Evolutionary conservation across 2,329 filamentous ascomycete genomes (phyloP).

Genomic region (Emydomyces testavorans): DNA sequence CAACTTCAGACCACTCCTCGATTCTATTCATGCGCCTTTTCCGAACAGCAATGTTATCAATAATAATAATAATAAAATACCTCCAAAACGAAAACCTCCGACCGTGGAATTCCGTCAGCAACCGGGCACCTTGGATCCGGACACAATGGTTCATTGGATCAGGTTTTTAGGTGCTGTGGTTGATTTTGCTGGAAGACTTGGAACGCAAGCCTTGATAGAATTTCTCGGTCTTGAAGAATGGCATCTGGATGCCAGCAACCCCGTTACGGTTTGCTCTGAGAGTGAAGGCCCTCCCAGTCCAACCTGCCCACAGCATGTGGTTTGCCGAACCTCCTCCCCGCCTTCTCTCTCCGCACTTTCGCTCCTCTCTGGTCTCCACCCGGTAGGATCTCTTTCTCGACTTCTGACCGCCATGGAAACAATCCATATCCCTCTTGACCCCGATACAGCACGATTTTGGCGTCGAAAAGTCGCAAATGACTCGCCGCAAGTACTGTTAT

Average conservation of each 20-base stretch:
- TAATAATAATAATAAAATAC: background rate
- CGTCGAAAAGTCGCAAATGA: slow-evolving; percentile 8
- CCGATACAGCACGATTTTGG: slow-evolving; percentile 14
- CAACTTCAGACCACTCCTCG: slow-evolving; percentile 16
- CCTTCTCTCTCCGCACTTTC: slow-evolving; percentile 8
- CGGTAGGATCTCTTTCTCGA: slow-evolving; percentile 14
- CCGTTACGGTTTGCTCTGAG: background rate
- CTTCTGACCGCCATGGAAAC: slow-evolving; percentile 14
- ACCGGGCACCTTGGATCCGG: slow-evolving; percentile 13
- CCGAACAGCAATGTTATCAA: background rate
- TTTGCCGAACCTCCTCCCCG: background rate
- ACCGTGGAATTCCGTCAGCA: slow-evolving; percentile 16
- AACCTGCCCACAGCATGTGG: background rate
- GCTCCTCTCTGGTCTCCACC: slow-evolving; percentile 9
- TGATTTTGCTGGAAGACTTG: slow-evolving; percentile 14
- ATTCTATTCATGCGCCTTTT: background rate
- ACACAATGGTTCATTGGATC: slow-evolving; percentile 16
- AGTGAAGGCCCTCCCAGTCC: background rate
- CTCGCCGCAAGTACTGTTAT: background rate
- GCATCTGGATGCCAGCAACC: background rate
- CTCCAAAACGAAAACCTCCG: slow-evolving; percentile 12
- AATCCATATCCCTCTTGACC: slow-evolving; percentile 10
- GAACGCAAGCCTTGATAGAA: slow-evolving; percentile 7
- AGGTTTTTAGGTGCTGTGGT: slow-evolving; percentile 14
- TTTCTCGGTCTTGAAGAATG: slow-evolving; percentile 14